phyloP scores from a whole-genome alignment of 306 rosid species.

The Glycine soja region DNA sequence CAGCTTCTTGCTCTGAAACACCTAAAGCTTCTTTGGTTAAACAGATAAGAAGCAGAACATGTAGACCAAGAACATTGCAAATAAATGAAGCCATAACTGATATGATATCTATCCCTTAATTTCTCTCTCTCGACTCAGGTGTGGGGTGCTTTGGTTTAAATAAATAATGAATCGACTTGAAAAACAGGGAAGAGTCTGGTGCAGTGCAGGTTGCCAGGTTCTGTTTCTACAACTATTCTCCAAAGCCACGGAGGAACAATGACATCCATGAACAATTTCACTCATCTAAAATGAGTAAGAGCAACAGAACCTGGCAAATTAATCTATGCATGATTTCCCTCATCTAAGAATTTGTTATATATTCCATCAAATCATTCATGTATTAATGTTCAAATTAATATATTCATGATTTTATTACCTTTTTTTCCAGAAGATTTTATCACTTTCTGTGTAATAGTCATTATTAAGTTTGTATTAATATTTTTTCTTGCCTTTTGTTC shows the following conservation, averaged over 20 bases:
- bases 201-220: conserved; percentile 7
- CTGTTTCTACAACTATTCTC: not conserved
- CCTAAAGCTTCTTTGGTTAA: conserved; percentile 3
- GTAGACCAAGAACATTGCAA: not conserved
- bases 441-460: no score
- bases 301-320: no score
- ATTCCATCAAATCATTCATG: no score
- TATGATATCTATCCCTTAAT: not conserved
- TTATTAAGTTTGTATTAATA: no score
- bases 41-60: not conserved
- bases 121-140: not conserved
- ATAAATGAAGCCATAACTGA: conserved; percentile 39
- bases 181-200: conserved; percentile 17
- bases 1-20: conserved; percentile 56
- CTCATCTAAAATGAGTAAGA: no score
- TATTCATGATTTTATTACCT: no score
- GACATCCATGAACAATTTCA: not conserved
- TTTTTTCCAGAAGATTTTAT: no score
- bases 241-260: not conserved
- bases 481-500: no score
- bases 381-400: no score
- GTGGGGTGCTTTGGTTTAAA: conserved; percentile 7
- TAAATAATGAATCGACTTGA: conserved; percentile 41
- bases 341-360: no score
- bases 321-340: no score